Conservation (phyloP, 345 rosid genomes). For the Eucalyptus brandiana region DNA sequence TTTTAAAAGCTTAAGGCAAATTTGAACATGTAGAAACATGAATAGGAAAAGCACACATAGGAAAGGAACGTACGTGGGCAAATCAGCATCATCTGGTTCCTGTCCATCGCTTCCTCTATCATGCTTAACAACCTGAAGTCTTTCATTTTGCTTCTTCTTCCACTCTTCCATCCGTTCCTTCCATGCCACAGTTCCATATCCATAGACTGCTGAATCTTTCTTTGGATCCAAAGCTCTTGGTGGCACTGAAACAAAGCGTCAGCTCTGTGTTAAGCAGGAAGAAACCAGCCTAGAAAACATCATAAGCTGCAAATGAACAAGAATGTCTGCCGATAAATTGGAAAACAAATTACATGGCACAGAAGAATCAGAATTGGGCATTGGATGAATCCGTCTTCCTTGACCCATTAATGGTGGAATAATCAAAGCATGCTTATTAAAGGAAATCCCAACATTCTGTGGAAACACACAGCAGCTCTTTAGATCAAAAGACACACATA, state of each 20-base stretch:
- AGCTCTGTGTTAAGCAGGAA: not conserved
- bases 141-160: conserved; percentile 69
- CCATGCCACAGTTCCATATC: conserved; percentile 95
- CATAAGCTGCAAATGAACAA: not conserved
- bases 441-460: conserved; percentile 60
- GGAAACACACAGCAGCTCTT: not conserved
- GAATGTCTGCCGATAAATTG: not conserved
- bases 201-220: conserved; percentile 76
- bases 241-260: conserved; percentile 29
- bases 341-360: conserved; percentile 29
- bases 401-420: conserved; percentile 52
- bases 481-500: not conserved
- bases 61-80: conserved; percentile 45
- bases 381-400: conserved; percentile 41
- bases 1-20: not conserved
- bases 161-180: conserved; percentile 85
- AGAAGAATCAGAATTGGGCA: conserved; percentile 38
- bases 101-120: conserved; percentile 31
- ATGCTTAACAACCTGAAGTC: conserved; percentile 55
- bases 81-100: conserved; percentile 46
- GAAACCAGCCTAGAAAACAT: not conserved
- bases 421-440: conserved; percentile 74
- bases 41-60: not conserved
- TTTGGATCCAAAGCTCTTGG: conserved; percentile 83
- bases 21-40: not conserved